phyloP scores from a whole-genome alignment of 169 alveolate genomes.

The Perkinsus chesapeaki region DNA sequence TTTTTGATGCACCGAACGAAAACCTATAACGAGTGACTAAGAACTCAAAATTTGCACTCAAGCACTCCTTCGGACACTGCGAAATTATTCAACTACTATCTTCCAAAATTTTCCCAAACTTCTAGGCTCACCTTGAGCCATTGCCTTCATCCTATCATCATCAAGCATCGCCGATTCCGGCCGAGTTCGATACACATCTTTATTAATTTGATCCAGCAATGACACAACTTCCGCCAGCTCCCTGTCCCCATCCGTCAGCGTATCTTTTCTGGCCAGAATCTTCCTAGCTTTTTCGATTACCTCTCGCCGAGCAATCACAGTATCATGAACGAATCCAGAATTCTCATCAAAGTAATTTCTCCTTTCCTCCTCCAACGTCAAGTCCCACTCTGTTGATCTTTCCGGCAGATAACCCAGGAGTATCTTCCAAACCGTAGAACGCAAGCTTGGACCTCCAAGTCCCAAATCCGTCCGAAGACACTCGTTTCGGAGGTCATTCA shows the following conservation, averaged over 20 bases:
- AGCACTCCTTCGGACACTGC: too few relatives aligned
- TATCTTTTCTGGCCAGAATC: background rate
- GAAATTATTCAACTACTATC: too few relatives aligned
- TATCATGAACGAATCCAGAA: background rate
- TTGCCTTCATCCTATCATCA: background rate
- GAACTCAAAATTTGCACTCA: too few relatives aligned
- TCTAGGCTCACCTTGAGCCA: background rate
- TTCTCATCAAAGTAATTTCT: background rate
- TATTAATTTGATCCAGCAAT: constrained; percentile 32
- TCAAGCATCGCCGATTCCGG: constrained; percentile 35
- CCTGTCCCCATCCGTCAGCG: background rate
- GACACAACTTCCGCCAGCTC: background rate
- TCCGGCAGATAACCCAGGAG: constrained; percentile 34
- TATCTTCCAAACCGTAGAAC: constrained; percentile 34
- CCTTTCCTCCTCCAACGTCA: background rate
- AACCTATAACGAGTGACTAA: too few relatives aligned
- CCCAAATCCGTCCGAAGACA: constrained; percentile 8
- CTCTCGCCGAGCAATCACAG: background rate
- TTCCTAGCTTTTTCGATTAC: background rate
- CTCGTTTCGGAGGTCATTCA: constrained; percentile 23
- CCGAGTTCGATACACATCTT: constrained; percentile 39
- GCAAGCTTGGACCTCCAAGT: background rate
- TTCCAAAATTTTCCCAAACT: background rate
- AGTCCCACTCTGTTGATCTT: constrained; percentile 24
- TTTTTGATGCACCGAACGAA: too few relatives aligned